These are phyloP conservation scores for Symmetrospora coprosmae DNA, from an alignment of 768 basidiomycete species.

Conservation along the genomic window DNA sequence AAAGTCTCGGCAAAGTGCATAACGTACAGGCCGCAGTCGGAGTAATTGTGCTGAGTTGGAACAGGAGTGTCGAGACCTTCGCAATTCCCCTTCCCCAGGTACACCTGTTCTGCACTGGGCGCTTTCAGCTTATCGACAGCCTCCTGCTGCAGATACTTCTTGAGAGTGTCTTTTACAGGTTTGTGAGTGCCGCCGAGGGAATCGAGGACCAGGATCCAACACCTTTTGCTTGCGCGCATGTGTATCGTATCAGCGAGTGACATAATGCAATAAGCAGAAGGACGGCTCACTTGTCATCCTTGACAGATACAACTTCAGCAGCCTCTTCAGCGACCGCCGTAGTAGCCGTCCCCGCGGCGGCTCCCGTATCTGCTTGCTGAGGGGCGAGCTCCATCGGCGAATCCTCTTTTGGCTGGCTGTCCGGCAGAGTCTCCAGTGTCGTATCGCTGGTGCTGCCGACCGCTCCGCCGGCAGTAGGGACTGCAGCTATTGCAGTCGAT, in stretches of 20 bases:
- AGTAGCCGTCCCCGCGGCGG: no score
- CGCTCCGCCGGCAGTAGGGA: no score
- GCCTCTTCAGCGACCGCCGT: background rate
- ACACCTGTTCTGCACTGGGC: background rate
- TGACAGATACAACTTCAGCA: no score
- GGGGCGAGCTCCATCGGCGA: no score
- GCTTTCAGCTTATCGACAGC: constrained; percentile 55
- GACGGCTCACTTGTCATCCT: background rate
- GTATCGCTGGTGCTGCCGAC: no score
- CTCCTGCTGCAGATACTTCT: constrained; percentile 57
- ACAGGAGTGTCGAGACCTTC: constrained; percentile 37
- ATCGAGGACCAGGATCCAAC: constrained; percentile 76
- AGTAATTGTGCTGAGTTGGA: constrained; percentile 72
- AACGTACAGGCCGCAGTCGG: constrained; percentile 84
- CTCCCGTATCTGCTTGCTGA: no score
- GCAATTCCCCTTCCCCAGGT: constrained; percentile 39
- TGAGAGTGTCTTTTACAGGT: constrained; percentile 50
- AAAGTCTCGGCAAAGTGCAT: constrained; percentile 73
- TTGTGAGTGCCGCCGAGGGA: constrained; percentile 66
- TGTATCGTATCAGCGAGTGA: background rate
- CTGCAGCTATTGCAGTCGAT: no score
- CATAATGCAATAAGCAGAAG: background rate
- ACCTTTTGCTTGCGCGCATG: constrained; percentile 40
- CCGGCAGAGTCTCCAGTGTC: no score
- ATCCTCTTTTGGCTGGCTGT: no score